These are phyloP conservation scores for Emergomyces africanus DNA, from an alignment of 2,329 filamentous ascomycete species.

Conservation along the genomic window DNA sequence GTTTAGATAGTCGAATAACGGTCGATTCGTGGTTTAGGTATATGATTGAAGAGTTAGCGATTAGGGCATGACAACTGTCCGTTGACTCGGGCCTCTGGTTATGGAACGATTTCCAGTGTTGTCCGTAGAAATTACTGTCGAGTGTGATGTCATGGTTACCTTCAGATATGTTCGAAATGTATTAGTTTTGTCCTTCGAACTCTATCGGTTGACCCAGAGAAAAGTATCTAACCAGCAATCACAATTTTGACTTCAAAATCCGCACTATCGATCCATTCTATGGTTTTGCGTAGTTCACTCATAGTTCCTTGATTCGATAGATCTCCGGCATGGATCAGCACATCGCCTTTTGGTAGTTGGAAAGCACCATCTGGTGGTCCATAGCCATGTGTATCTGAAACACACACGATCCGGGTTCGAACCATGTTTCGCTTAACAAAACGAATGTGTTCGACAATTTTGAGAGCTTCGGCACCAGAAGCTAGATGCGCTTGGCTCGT, in stretches of 20 bases:
- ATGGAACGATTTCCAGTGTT: constrained; percentile 31
- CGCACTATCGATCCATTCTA: constrained; percentile 41
- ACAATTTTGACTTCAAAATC: constrained; percentile 44
- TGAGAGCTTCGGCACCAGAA: no score
- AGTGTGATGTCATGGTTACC: constrained; percentile 48
- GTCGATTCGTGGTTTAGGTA: constrained; percentile 41
- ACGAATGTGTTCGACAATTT: neutral
- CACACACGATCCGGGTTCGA: constrained; percentile 42
- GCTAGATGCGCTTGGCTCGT: neutral
- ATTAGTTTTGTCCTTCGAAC: neutral
- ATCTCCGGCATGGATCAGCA: constrained; percentile 48
- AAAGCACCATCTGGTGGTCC: constrained; percentile 36
- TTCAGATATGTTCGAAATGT: constrained; percentile 14
- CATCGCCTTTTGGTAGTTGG: constrained; percentile 42
- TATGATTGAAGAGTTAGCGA: constrained; percentile 32
- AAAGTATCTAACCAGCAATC: constrained; percentile 33
- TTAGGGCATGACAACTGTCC: constrained; percentile 30
- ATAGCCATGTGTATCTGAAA: constrained; percentile 47
- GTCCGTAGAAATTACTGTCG: constrained; percentile 35
- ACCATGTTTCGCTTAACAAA: constrained; percentile 11
- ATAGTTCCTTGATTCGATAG: constrained; percentile 44
- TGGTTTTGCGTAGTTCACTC: constrained; percentile 38
- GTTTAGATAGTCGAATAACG: constrained; percentile 31
- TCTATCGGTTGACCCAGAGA: neutral
- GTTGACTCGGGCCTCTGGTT: constrained; percentile 34